Percentiles rank a stretch among this genome's conserved stretches.
Evolutionary conservation across 768 basidiomycete species (phyloP).

Genomic region (Guyanaporus albipodus): DNA sequence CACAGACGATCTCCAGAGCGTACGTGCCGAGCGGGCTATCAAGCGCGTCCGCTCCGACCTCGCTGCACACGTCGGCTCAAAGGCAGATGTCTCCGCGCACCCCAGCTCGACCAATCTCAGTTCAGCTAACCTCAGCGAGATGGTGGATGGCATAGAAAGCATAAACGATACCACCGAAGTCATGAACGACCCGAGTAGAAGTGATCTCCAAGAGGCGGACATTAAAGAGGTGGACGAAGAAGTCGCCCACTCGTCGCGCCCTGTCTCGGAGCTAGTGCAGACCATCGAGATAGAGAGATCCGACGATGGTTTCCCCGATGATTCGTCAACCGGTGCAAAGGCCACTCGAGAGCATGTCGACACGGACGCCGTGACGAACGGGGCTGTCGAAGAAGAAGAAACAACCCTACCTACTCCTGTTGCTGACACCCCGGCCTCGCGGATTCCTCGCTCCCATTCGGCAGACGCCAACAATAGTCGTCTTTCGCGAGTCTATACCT

Average conservation of each 20-base stretch:
- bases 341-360: constrained; percentile 16
- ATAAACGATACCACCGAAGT: constrained; percentile 24
- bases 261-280: constrained; percentile 8
- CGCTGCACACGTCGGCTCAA: constrained; percentile 59
- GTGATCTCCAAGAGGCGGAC: constrained; percentile 18
- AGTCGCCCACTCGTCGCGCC: constrained; percentile 5
- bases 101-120: constrained; percentile 25
- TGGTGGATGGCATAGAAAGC: constrained; percentile 31
- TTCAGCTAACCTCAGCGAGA: constrained; percentile 32
- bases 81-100: constrained; percentile 23
- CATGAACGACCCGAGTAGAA: constrained; percentile 13
- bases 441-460: constrained; percentile 76
- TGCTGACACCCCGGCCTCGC: constrained; percentile 34
- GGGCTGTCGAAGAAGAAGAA: constrained; percentile 28
- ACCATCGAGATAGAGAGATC: constrained; percentile 22
- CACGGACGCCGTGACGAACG: constrained; percentile 21
- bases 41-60: constrained; percentile 85
- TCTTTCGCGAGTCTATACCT: constrained; percentile 56
- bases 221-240: constrained; percentile 30
- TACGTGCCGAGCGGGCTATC: constrained; percentile 81
- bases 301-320: constrained; percentile 17
- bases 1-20: constrained; percentile 84
- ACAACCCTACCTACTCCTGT: constrained; percentile 36
- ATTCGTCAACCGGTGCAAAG: constrained; percentile 7
- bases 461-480: constrained; percentile 67